Percentiles rank a stretch among this genome's conserved stretches.
Conservation (phyloP, 306 rosid species). For the Echinosophora koreensis region DNA sequence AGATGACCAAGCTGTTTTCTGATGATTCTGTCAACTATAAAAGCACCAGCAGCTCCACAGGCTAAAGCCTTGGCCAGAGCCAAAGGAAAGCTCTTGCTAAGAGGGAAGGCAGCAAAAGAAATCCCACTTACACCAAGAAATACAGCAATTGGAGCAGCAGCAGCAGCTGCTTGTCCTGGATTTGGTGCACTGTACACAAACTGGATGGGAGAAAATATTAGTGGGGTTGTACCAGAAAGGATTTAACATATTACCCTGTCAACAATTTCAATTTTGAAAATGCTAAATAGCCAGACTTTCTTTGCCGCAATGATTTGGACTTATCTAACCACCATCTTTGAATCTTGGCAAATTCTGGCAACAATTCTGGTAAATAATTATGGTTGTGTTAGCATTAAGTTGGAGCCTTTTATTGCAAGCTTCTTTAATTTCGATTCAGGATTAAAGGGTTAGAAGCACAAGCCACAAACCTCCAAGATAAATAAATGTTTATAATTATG, state of each 20-base stretch:
- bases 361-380: not conserved
- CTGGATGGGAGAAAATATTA: constrained; percentile 54
- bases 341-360: not conserved
- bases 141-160: constrained; percentile 95
- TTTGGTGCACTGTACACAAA: constrained; percentile 94
- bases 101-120: constrained; percentile 82
- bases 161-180: constrained; percentile 98
- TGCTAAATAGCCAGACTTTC: not conserved
- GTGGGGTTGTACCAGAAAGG: constrained; percentile 37
- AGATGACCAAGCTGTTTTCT: constrained; percentile 91
- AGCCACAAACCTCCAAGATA: not conserved
- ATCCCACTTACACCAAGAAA: constrained; percentile 79
- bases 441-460: not conserved
- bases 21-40: constrained; percentile 71
- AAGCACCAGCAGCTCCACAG: constrained; percentile 75
- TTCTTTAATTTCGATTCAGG: not conserved
- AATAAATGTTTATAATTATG: not conserved
- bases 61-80: constrained; percentile 75
- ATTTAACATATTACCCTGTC: constrained; percentile 2
- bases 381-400: not conserved
- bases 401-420: not conserved
- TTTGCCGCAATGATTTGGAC: not conserved
- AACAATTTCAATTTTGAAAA: not conserved
- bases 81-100: constrained; percentile 64
- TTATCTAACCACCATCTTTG: not conserved